Evolutionary conservation across 345 rosid genomes (phyloP).

Genomic region (Salix brachista): DNA sequence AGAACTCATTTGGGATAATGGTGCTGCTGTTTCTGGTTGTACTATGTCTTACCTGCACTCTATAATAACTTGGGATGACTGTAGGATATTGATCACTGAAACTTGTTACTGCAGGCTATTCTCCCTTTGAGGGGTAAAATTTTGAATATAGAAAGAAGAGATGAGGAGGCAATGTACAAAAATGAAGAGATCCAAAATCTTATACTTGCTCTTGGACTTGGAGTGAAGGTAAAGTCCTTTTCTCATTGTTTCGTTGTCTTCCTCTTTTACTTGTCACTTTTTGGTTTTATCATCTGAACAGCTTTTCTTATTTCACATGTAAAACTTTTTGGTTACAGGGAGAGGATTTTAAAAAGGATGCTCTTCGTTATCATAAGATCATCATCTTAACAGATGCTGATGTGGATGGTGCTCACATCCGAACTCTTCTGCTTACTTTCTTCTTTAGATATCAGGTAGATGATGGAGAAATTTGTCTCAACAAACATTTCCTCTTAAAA

Average conservation of each 20-base stretch:
- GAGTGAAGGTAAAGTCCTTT: constrained; percentile 65
- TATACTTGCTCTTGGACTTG: constrained; percentile 92
- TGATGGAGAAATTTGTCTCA: not conserved
- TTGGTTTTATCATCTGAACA: constrained; percentile 5
- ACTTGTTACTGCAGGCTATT: constrained; percentile 63
- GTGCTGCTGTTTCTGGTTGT: not conserved
- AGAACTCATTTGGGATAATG: not conserved
- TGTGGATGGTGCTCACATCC: constrained; percentile 98
- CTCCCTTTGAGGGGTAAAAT: constrained; percentile 98
- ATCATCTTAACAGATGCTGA: constrained; percentile 99
- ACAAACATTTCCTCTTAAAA: not conserved
- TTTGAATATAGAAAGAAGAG: constrained; percentile 86
- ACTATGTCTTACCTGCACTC: not conserved
- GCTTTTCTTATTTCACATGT: constrained; percentile 6
- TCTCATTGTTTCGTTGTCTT: constrained; percentile 2
- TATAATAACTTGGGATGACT: not conserved
- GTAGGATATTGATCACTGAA: not conserved
- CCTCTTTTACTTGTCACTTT: not conserved
- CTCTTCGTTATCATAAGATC: constrained; percentile 86
- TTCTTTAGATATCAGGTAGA: constrained; percentile 97
- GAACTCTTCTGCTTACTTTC: constrained; percentile 87
- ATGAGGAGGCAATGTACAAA: constrained; percentile 97
- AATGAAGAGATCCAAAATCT: constrained; percentile 96
- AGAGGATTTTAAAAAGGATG: constrained; percentile 82
- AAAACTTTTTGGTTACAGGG: constrained; percentile 49